Conservation (phyloP, 78 protist species). For the Monosiga brevicollis region DNA sequence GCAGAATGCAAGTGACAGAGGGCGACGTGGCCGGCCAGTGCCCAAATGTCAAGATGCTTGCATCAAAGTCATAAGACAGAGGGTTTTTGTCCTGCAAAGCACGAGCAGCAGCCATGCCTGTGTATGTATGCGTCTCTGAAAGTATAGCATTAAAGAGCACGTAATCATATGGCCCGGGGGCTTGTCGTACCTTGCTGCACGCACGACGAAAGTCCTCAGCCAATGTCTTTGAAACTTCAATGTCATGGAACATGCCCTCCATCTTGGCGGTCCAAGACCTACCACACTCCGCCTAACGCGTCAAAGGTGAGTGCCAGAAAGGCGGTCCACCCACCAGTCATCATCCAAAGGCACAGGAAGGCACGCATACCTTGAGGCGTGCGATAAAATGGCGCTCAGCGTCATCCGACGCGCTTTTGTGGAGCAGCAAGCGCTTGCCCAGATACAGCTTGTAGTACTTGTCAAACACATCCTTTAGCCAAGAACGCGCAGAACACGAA, state of each 20-base stretch:
- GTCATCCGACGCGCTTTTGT: slow-evolving; percentile 60
- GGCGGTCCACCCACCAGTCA: neutral
- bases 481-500: too few relatives aligned
- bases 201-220: neutral
- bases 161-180: too few relatives aligned
- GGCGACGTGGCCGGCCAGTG: slow-evolving; percentile 61
- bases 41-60: slow-evolving; percentile 80
- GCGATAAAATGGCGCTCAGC: slow-evolving; percentile 71
- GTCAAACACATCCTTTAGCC: slow-evolving; percentile 91
- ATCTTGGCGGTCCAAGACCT: slow-evolving; percentile 80
- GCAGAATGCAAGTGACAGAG: neutral
- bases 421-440: slow-evolving; percentile 76
- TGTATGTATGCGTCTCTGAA: too few relatives aligned
- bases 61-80: slow-evolving; percentile 63
- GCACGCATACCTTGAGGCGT: slow-evolving; percentile 52
- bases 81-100: too few relatives aligned
- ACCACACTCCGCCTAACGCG: slow-evolving; percentile 69
- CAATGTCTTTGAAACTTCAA: slow-evolving; percentile 44
- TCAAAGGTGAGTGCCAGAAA: neutral
- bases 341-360: neutral
- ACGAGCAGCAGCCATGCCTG: too few relatives aligned
- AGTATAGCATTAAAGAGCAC: too few relatives aligned
- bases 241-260: slow-evolving; percentile 93
- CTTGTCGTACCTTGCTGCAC: too few relatives aligned
- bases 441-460: slow-evolving; percentile 87